Conservation (phyloP, 768 basidiomycete species). For the Tephrocybe sp. region DNA sequence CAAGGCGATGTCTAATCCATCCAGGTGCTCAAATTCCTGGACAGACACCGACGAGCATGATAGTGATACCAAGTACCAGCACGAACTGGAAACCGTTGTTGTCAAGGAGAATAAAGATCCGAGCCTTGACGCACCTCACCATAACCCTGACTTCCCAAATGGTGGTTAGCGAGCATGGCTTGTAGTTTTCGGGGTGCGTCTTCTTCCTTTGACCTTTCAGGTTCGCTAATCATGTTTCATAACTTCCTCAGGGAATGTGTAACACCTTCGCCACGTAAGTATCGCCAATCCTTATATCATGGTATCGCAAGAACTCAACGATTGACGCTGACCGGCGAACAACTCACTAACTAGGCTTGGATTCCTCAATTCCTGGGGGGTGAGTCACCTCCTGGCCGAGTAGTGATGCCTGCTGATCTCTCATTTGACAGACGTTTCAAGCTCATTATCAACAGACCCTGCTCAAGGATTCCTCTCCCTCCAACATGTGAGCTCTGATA, state of each 20-base stretch:
- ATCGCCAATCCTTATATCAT: background rate
- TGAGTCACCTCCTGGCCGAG: constrained; percentile 28
- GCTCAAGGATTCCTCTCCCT: constrained; percentile 50
- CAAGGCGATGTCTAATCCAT: too few relatives aligned
- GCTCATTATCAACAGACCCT: constrained; percentile 62
- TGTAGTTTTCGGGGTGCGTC: constrained; percentile 40
- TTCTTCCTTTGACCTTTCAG: background rate
- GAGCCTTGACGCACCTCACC: background rate
- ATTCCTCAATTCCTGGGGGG: constrained; percentile 75
- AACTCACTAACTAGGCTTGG: constrained; percentile 46
- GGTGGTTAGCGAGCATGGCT: constrained; percentile 46
- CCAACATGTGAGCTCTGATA: constrained; percentile 53
- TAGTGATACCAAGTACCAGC: too few relatives aligned
- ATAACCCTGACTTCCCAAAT: constrained; percentile 32
- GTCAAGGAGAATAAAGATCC: too few relatives aligned
- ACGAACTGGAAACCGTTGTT: too few relatives aligned
- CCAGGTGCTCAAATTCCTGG: too few relatives aligned
- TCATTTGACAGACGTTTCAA: constrained; percentile 60
- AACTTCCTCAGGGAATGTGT: constrained; percentile 40
- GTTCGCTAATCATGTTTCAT: background rate
- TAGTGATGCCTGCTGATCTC: background rate
- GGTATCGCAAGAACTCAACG: background rate
- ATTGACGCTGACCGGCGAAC: constrained; percentile 2
- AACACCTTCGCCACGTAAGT: constrained; percentile 47
- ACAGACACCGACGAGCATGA: too few relatives aligned